Conservation (phyloP, 1,284 basidiomycete species). For the Volvariella surrecta region DNA sequence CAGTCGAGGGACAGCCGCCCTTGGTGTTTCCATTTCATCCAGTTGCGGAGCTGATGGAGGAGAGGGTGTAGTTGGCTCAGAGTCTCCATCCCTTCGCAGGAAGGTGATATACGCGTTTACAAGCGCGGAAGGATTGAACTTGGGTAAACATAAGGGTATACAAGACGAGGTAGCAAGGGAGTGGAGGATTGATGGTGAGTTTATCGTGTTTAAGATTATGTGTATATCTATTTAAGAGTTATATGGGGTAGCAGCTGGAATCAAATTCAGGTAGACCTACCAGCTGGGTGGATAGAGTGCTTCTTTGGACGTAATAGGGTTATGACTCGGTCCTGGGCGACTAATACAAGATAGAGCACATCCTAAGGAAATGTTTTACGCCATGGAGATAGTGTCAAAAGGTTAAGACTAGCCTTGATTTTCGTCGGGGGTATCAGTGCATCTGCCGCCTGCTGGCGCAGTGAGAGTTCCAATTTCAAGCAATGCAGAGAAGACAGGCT, state of each 20-base stretch:
- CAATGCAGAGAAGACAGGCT: conserved; percentile 77
- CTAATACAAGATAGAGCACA: conserved; percentile 83
- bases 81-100: conserved; percentile 26
- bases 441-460: conserved; percentile 70
- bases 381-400: neutral
- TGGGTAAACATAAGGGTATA: conserved; percentile 94
- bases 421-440: conserved; percentile 71
- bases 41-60: neutral
- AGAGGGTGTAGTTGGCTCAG: conserved; percentile 6
- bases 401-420: conserved; percentile 52
- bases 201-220: conserved; percentile 76
- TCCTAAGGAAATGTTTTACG: conserved; percentile 40
- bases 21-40: neutral
- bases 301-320: conserved; percentile 86
- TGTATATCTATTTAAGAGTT: conserved; percentile 58
- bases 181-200: conserved; percentile 61
- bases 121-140: conserved; percentile 87
- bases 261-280: conserved; percentile 27
- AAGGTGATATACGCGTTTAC: conserved; percentile 91
- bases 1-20: neutral
- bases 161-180: conserved; percentile 78
- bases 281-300: conserved; percentile 92
- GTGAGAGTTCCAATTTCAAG: conserved; percentile 58
- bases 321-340: conserved; percentile 74
- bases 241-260: neutral